Conservation (phyloP, 78 protist genomes). For the Kipferlia bialata region DNA sequence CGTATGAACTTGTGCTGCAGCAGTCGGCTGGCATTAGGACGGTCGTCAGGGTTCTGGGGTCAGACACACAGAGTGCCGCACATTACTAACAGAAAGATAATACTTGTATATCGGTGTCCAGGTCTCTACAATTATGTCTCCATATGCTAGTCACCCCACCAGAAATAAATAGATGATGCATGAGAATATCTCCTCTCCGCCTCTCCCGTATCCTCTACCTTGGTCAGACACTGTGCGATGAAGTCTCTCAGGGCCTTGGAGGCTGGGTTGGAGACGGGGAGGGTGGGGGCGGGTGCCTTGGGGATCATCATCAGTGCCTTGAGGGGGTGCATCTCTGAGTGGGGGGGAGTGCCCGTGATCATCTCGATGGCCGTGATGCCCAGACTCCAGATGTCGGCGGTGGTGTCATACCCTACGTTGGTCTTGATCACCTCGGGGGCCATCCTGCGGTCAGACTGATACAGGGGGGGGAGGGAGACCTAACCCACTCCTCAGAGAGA, state of each 20-base stretch:
- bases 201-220: slow-evolving; percentile 55
- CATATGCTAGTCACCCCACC: background rate
- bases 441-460: no score
- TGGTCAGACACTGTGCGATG: slow-evolving; percentile 61
- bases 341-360: slow-evolving; percentile 85
- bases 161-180: background rate
- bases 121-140: no score
- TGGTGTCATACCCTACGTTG: slow-evolving; percentile 45
- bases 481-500: background rate
- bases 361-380: slow-evolving; percentile 58
- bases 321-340: slow-evolving; percentile 77
- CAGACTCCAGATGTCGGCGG: slow-evolving; percentile 95
- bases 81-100: no score
- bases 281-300: slow-evolving; percentile 59
- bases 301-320: slow-evolving; percentile 80
- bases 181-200: background rate
- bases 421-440: slow-evolving; percentile 61
- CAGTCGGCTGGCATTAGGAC: slow-evolving; percentile 78
- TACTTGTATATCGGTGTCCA: no score
- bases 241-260: slow-evolving; percentile 42
- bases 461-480: background rate
- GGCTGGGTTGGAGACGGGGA: slow-evolving; percentile 47
- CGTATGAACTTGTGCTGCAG: slow-evolving; percentile 64
- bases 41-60: slow-evolving; percentile 23
- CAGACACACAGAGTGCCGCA: background rate